A percentile compares a stretch with the other conserved stretches of the same genome.
These are phyloP conservation scores for Eustoma russellianum DNA, from an alignment of 257 asterid species.

Conservation along the genomic window DNA sequence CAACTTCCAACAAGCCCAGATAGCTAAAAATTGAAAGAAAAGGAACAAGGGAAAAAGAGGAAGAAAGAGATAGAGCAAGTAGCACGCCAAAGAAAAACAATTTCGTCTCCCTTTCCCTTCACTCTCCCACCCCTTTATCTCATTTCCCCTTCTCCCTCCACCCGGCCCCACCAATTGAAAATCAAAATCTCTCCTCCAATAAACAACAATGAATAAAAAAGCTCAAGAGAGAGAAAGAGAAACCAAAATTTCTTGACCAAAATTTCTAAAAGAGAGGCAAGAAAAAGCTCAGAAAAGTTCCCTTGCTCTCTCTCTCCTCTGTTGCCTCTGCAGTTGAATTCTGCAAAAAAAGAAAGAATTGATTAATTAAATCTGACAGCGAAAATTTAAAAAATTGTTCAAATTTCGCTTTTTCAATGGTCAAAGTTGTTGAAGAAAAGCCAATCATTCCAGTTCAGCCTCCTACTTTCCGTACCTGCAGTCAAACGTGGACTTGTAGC, in stretches of 20 bases:
- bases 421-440: slow-evolving; percentile 27
- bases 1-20: not conserved
- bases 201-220: slow-evolving; percentile 12
- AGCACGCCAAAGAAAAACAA: not conserved
- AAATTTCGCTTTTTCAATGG: slow-evolving; percentile 12
- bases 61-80: not conserved
- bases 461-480: slow-evolving; percentile 12
- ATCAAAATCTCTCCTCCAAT: not conserved
- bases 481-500: slow-evolving; percentile 21
- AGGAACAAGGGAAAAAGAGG: too few species aligned
- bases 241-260: not conserved
- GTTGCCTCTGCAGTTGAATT: slow-evolving; percentile 13
- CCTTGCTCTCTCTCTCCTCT: slow-evolving; percentile 1
- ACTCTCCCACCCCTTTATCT: too few species aligned
- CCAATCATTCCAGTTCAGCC: slow-evolving; percentile 31
- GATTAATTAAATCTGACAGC: not conserved
- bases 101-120: too few species aligned
- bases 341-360: slow-evolving; percentile 6
- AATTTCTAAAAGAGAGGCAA: not conserved
- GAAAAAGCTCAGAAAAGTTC: not conserved
- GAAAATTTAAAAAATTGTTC: too few species aligned
- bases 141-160: too few species aligned
- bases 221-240: not conserved
- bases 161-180: too few species aligned
- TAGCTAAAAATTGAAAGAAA: slow-evolving; percentile 4